A percentile compares a stretch with the other conserved stretches of the same genome.
phyloP scores from a whole-genome alignment of 371 early-diverging fungal species.

The Astathelohania contejeani region DNA sequence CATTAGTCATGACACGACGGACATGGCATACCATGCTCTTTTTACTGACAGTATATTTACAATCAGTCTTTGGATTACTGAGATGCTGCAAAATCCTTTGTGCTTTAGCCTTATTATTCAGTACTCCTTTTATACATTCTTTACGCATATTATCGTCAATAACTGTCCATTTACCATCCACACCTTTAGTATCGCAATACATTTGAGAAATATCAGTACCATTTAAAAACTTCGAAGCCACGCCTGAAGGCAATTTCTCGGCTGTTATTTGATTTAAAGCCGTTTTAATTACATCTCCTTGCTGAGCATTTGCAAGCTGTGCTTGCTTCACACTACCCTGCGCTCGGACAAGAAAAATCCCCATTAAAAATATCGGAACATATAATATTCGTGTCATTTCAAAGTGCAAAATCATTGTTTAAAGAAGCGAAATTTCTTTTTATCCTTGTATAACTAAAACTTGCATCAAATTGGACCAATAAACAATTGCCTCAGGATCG shows the following conservation, averaged over 20 bases:
- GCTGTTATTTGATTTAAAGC: slow-evolving; percentile 3
- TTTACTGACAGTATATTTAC: slow-evolving; percentile 13
- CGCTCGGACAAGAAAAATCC: too few species aligned
- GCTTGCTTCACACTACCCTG: too few species aligned
- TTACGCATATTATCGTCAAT: not conserved
- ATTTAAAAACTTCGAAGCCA: not conserved
- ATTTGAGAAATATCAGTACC: not conserved
- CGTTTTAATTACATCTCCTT: slow-evolving; percentile 2
- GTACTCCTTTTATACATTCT: slow-evolving; percentile 9
- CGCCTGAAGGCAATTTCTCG: not conserved
- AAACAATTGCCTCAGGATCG: too few species aligned
- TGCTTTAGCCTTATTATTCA: too few species aligned
- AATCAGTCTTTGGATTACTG: slow-evolving; percentile 17
- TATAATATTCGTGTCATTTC: too few species aligned
- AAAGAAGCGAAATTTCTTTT: too few species aligned
- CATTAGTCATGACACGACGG: slow-evolving; percentile 5
- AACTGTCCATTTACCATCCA: slow-evolving; percentile 6
- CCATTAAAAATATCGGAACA: too few species aligned
- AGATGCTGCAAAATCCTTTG: slow-evolving; percentile 7
- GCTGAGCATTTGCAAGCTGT: too few species aligned
- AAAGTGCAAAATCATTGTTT: too few species aligned
- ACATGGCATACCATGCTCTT: slow-evolving; percentile 19
- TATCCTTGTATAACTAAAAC: too few species aligned
- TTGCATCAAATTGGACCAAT: too few species aligned
- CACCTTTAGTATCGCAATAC: slow-evolving; percentile 1